Evolutionary conservation across 768 basidiomycete genomes (phyloP).

Genomic region (Phanerochaete carnosa): DNA sequence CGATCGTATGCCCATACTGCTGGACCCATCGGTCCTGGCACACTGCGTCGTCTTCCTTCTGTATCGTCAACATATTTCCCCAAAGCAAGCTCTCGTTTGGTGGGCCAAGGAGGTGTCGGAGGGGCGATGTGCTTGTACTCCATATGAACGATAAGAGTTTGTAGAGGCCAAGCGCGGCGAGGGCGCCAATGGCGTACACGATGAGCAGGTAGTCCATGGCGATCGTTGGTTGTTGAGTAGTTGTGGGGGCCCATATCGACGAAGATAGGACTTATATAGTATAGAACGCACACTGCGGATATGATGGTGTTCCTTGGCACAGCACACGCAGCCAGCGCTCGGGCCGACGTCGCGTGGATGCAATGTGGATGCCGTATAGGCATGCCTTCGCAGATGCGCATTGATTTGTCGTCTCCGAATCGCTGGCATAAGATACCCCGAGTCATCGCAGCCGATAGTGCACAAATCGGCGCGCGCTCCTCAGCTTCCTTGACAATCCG

Average conservation of each 20-base stretch:
- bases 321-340: no score
- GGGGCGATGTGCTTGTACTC: conserved; percentile 29
- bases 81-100: conserved; percentile 40
- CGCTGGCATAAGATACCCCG: no score
- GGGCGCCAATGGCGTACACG: not conserved
- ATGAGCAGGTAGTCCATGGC: not conserved
- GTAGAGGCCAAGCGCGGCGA: not conserved
- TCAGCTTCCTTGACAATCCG: no score
- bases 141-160: not conserved
- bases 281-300: no score
- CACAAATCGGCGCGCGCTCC: no score
- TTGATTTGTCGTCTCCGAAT: no score
- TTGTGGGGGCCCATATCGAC: no score
- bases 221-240: no score
- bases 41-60: conserved; percentile 32
- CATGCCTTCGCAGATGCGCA: no score
- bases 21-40: conserved; percentile 46
- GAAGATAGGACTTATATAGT: not conserved
- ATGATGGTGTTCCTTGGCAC: not conserved
- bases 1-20: conserved; percentile 45
- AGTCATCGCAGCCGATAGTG: no score
- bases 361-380: no score
- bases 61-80: conserved; percentile 47
- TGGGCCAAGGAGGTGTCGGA: conserved; percentile 51
- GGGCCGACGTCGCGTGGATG: no score